Evolutionary conservation across 495 filamentous ascomycete species (phyloP).

Genomic region (Choiromyces venosus): DNA sequence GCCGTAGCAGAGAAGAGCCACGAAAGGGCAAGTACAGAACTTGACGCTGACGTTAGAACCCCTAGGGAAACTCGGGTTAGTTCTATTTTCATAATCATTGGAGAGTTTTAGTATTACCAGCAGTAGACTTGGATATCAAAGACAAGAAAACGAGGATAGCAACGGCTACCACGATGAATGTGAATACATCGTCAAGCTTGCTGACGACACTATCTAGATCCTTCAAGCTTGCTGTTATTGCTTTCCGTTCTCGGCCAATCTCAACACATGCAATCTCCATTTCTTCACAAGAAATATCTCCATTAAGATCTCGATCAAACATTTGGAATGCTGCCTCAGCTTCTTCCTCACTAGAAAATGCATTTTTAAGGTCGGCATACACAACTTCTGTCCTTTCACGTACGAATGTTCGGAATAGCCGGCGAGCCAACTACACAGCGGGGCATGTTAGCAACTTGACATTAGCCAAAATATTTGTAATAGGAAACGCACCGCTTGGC

Average conservation of each 20-base stretch:
- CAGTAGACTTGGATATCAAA: conserved; percentile 80
- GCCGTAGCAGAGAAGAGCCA: conserved; percentile 91
- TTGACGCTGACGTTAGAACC: conserved; percentile 81
- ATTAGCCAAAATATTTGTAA: background rate
- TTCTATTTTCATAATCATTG: background rate
- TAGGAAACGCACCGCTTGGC: conserved; percentile 55
- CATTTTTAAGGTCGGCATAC: conserved; percentile 64
- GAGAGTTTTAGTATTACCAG: conserved; percentile 44
- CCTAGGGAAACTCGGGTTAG: conserved; percentile 26
- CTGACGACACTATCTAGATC: conserved; percentile 93
- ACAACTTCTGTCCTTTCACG: conserved; percentile 69
- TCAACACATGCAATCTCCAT: conserved; percentile 90
- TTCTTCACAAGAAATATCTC: conserved; percentile 94
- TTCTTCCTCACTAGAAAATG: conserved; percentile 79
- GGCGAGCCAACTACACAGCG: conserved; percentile 59
- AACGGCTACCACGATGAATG: conserved; percentile 76
- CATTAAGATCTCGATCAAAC: conserved; percentile 96
- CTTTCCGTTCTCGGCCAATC: conserved; percentile 89
- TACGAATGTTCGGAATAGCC: conserved; percentile 87
- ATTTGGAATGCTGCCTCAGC: conserved; percentile 86
- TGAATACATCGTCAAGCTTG: conserved; percentile 79
- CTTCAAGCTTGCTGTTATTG: conserved; percentile 88
- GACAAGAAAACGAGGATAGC: conserved; percentile 79
- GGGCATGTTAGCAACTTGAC: conserved; percentile 9
- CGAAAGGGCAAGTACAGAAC: conserved; percentile 74